Base-by-base conservation (phyloP, 257 asterid genomes). In the Scutellaria barbata region DNA sequence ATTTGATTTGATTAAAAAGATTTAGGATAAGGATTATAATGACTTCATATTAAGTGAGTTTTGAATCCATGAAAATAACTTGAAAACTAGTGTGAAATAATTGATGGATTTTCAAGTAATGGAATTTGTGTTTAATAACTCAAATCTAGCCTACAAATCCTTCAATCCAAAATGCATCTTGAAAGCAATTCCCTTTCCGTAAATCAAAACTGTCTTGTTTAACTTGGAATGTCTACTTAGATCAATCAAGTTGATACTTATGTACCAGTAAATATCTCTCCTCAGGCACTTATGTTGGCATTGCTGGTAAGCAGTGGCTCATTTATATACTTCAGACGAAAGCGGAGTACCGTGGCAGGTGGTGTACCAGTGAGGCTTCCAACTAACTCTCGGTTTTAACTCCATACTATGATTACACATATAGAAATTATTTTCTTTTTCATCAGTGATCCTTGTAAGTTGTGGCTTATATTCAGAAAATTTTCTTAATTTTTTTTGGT, bases 301-400 rank as follows among this genome's bases (percentile, higher is more conserved):
- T 80, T 87, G 85, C 85, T 90, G 76, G 47, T 90, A 47, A 54
- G 87, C 65, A 89, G 98, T 65, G 96, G 98, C 74, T 89, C 97
- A 0, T 84, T 89, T 62, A 86, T 94, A 58, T 89, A 81, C 85
- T 80, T 76, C 79, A 87, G 85, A 80, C 81, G 85, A 73, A 87
- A 75, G 80, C 85, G 92, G 77, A 64, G 79, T 14, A 72, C 77
- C 30, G 52, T 59, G 3, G 83, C 94, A 17, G 83, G 84, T 25
- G 88, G 81, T 41, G 87, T 78, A 30, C 84, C 85, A 63, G 81
- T 82, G 46, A 87, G 96, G 82, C 82, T 87, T 74, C 91, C 97
- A 9, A 83, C 84, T 33, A 89, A 55, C 83, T 81, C 90, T 79
- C 86, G 96, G 79, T 90, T 90, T 78, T 93, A 69, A 81, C 60